Base-by-base conservation (phyloP, 1,139 yeast species). In the Blastobotrys indianensis region DNA sequence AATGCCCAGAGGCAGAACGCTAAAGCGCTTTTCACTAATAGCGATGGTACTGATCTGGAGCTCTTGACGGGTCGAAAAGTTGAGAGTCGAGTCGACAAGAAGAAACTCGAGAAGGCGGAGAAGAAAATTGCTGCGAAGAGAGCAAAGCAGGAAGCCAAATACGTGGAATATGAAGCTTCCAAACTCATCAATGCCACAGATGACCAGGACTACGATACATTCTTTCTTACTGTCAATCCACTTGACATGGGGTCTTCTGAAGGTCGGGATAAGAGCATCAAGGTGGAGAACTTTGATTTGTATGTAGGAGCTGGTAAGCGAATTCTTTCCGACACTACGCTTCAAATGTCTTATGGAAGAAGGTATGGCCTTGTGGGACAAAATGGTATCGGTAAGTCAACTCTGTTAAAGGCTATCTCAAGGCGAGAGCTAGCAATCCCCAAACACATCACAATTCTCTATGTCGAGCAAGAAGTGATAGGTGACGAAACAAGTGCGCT, bases 341-440 rank as follows among this genome's bases (percentile, higher is more conserved):
- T 92, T 54, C 82, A 95, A 0, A 75, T 92, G 56, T 82, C 96
- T 32, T 82, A 83, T 62, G 98, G 98, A 46, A 87, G 87, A 67
- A 78, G 98, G 65, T 92, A 92, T 58, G 99, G 98, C 79, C 73
- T 92, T 49, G 95, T 92, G 40, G 99, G 99, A 67, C 95, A 90
- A 64, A 92, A 92, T 70, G 99, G 99, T 88, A 88, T 94, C 59
- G 99, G 99, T 82, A 92, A 92, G 65, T 90, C 97, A 37, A 92
- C 98, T 0, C 71, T 92, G 48, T 73, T 92, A 60, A 76, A 87
- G 58, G 99, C 99, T 0, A 72, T 92, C 45, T 83, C 97, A 0
- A 79, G 94, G 65, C 83, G 99, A 76, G 98, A 92, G 64, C 74
- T 92, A 56, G 80, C 87, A 49, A 84, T 92, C 56, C 97, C 98